A percentile compares a stretch with the other conserved stretches of the same genome.
Evolutionary conservation across 345 rosid species (phyloP).

Genomic region (Arabidopsis suecica): DNA sequence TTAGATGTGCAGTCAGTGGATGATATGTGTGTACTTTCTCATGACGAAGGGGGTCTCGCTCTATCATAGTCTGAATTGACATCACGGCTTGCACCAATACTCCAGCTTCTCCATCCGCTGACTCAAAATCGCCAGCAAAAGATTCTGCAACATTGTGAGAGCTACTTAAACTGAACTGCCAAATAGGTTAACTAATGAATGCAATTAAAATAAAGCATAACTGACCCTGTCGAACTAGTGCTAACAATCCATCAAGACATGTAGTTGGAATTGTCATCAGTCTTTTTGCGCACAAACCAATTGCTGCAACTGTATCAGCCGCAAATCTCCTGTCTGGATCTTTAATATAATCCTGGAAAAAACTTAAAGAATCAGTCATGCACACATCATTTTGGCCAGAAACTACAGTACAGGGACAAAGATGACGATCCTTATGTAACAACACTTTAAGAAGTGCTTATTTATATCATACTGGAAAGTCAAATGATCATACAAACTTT

Average conservation of each 20-base stretch:
- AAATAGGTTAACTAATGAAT: conserved; percentile 5
- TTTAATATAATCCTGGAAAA: conserved; percentile 81
- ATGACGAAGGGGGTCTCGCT: conserved; percentile 71
- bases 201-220: conserved; percentile 32
- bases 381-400: background rate
- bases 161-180: conserved; percentile 34
- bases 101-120: conserved; percentile 64
- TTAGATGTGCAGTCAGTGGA: conserved; percentile 24
- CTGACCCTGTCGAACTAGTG: conserved; percentile 71
- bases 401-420: background rate
- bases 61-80: conserved; percentile 80
- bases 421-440: conserved; percentile 13
- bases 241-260: conserved; percentile 78
- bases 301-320: conserved; percentile 83
- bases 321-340: conserved; percentile 94
- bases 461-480: conserved; percentile 1
- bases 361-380: conserved; percentile 22
- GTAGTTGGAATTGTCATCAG: conserved; percentile 69
- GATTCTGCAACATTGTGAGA: conserved; percentile 58
- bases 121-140: conserved; percentile 53
- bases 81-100: conserved; percentile 76
- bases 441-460: background rate
- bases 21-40: conserved; percentile 67
- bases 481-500: conserved; percentile 13
- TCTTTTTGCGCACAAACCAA: conserved; percentile 79